phyloP scores from a whole-genome alignment of 139 green algal species.

The Micromonas pusilla region DNA sequence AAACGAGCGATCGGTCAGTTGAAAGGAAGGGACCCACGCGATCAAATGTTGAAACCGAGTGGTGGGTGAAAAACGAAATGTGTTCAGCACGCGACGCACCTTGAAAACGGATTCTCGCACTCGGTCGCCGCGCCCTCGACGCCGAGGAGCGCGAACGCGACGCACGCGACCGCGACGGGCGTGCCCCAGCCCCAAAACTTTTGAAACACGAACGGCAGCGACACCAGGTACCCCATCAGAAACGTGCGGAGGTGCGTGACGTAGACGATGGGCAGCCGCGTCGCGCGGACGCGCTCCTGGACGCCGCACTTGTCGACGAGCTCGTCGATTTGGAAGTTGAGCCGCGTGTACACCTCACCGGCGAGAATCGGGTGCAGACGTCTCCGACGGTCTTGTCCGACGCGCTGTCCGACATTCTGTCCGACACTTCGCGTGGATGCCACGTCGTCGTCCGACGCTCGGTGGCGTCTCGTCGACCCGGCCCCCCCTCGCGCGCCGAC shows the following conservation, averaged over 20 bases:
- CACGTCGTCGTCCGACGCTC: too few species aligned
- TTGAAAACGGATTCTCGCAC: conserved; percentile 34
- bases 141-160: conserved; percentile 13
- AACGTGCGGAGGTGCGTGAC: conserved; percentile 30
- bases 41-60: too few species aligned
- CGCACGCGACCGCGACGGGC: conserved; percentile 5
- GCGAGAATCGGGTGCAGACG: too few species aligned
- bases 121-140: conserved; percentile 24
- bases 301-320: conserved; percentile 16
- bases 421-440: too few species aligned
- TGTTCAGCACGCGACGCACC: too few species aligned
- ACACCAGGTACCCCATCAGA: conserved; percentile 19
- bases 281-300: conserved; percentile 23
- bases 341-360: background rate
- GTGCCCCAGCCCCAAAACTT: conserved; percentile 25
- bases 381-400: too few species aligned
- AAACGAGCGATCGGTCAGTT: too few species aligned
- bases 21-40: too few species aligned
- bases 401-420: too few species aligned
- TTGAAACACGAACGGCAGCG: conserved; percentile 27
- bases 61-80: too few species aligned
- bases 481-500: too few species aligned
- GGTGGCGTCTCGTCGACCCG: too few species aligned
- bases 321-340: background rate
- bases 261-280: conserved; percentile 28